These are phyloP conservation scores for Sugiyamaella lignohabitans DNA, from an alignment of 805 yeast genomes.

Conservation along the genomic window DNA sequence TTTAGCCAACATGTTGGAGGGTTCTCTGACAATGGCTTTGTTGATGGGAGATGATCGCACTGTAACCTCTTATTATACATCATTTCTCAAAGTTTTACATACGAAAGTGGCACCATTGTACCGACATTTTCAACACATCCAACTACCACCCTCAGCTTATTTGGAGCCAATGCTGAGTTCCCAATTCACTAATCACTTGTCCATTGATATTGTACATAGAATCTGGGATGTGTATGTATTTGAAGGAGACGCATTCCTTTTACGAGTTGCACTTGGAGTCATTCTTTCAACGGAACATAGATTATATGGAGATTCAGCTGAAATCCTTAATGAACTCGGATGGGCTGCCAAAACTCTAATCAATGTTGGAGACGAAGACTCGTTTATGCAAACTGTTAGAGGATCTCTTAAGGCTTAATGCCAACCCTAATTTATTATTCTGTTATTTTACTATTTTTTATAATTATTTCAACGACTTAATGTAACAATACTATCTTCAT, in stretches of 20 bases:
- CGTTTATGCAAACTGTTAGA: conserved; percentile 41
- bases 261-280: conserved; percentile 49
- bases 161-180: conserved; percentile 39
- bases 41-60: conserved; percentile 29
- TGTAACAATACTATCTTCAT: not conserved
- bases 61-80: conserved; percentile 36
- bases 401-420: conserved; percentile 27
- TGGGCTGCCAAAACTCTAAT: conserved; percentile 30
- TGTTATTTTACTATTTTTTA: conserved; percentile 2
- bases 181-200: conserved; percentile 41
- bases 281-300: conserved; percentile 44
- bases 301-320: conserved; percentile 45
- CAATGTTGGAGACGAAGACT: conserved; percentile 46
- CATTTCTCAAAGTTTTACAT: conserved; percentile 45
- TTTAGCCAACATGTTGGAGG: conserved; percentile 36
- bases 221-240: conserved; percentile 54
- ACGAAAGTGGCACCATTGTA: conserved; percentile 41
- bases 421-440: no score
- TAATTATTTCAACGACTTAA: not conserved
- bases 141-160: conserved; percentile 38
- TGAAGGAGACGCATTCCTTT: conserved; percentile 53
- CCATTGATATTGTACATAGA: conserved; percentile 42
- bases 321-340: conserved; percentile 37
- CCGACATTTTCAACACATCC: conserved; percentile 43
- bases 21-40: conserved; percentile 32